These are phyloP conservation scores for Ustilago esculenta DNA, from an alignment of 1,284 basidiomycete genomes.

Conservation along the genomic window DNA sequence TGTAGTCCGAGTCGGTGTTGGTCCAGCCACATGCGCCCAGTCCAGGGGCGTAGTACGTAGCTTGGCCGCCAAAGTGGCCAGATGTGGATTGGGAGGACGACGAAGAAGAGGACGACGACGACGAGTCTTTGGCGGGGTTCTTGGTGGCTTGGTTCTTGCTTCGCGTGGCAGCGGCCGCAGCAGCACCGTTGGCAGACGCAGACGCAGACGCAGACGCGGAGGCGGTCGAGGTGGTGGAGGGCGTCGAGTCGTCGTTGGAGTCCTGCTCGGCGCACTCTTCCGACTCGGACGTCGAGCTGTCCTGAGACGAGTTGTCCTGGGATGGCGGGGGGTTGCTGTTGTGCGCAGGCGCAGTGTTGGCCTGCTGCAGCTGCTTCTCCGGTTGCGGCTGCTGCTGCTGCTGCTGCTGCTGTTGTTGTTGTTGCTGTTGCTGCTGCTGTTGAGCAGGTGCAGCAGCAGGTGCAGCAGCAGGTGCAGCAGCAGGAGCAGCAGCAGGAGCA, in stretches of 20 bases:
- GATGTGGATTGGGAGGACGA: slow-evolving; percentile 64
- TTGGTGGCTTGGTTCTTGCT: slow-evolving; percentile 34
- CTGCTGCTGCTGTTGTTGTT: slow-evolving; percentile 1
- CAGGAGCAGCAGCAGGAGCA: too few species aligned
- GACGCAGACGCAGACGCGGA: background rate
- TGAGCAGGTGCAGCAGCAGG: too few species aligned
- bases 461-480: too few species aligned
- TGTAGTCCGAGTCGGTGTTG: slow-evolving; percentile 54
- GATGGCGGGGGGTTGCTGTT: too few species aligned
- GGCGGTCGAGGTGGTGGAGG: background rate
- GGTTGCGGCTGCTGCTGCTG: background rate
- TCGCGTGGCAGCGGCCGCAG: slow-evolving; percentile 24
- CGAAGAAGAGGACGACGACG: slow-evolving; percentile 63
- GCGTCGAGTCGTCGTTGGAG: background rate
- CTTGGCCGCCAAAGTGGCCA: slow-evolving; percentile 60
- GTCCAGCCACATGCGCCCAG: slow-evolving; percentile 59
- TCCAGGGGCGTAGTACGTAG: slow-evolving; percentile 58
- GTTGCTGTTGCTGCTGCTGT: background rate
- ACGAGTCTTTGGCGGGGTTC: too few species aligned
- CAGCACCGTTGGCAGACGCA: slow-evolving; percentile 10
- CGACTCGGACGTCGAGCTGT: slow-evolving; percentile 15
- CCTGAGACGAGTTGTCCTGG: slow-evolving; percentile 7
- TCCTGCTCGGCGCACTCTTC: slow-evolving; percentile 24
- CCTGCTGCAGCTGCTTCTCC: too few species aligned
- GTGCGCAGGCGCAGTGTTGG: slow-evolving; percentile 2